Evolutionary conservation across 106 monocot species (phyloP).

Genomic region (Dioscorea dumetorum): DNA sequence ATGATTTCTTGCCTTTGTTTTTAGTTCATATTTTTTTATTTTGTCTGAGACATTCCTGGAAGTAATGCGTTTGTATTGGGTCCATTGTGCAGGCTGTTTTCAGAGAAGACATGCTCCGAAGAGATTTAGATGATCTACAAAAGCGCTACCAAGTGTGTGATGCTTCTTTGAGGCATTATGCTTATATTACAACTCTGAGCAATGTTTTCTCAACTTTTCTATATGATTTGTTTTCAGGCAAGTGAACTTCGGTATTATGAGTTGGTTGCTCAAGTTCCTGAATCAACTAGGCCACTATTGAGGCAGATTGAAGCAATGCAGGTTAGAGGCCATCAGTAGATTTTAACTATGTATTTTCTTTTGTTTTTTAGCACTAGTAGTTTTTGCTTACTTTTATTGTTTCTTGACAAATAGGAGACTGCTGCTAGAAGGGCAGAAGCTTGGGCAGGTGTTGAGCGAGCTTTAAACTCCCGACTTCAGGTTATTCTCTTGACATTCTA

Average conservation of each 20-base stretch:
- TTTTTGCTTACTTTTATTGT: slow-evolving; percentile 1
- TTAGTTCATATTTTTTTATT: background rate
- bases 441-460: slow-evolving; percentile 88
- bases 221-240: slow-evolving; percentile 43
- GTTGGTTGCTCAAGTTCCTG: slow-evolving; percentile 88
- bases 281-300: slow-evolving; percentile 88
- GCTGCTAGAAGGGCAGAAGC: slow-evolving; percentile 83
- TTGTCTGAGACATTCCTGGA: background rate
- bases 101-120: slow-evolving; percentile 82
- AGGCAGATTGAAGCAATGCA: slow-evolving; percentile 99
- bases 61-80: background rate
- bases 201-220: background rate
- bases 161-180: background rate
- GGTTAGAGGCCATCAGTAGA: slow-evolving; percentile 21
- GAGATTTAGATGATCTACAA: slow-evolving; percentile 90
- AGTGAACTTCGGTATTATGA: slow-evolving; percentile 96
- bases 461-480: slow-evolving; percentile 82
- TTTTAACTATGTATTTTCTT: too few species aligned
- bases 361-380: too few species aligned
- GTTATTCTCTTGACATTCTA: slow-evolving; percentile 19
- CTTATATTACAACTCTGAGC: background rate
- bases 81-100: slow-evolving; percentile 53
- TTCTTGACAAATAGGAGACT: slow-evolving; percentile 49
- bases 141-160: slow-evolving; percentile 84
- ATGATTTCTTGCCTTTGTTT: background rate